Evolutionary conservation across 768 basidiomycete species (phyloP).

Genomic region (Amanita polypyramis): DNA sequence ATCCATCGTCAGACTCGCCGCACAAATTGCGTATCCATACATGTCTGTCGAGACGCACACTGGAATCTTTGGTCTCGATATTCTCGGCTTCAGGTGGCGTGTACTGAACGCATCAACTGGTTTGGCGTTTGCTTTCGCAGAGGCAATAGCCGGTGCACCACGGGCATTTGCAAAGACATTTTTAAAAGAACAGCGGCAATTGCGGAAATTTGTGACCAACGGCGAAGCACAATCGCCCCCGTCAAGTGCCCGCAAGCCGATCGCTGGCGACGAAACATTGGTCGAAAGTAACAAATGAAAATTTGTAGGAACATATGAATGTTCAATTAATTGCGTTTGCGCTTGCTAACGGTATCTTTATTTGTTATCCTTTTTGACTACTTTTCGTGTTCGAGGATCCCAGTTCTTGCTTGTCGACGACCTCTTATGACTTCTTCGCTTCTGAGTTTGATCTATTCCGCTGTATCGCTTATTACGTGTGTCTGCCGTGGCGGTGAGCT

Average conservation of each 20-base stretch:
- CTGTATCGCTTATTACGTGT: neutral
- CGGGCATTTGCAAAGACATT: conserved; percentile 21
- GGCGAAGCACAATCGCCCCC: conserved; percentile 2
- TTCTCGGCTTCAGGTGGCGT: conserved; percentile 46
- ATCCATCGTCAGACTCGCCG: conserved; percentile 53
- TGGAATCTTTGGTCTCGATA: conserved; percentile 33
- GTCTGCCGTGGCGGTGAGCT: neutral
- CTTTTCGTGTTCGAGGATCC: conserved; percentile 4
- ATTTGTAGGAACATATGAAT: neutral
- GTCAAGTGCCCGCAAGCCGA: neutral
- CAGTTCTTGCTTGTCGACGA: conserved; percentile 4
- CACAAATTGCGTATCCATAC: conserved; percentile 49
- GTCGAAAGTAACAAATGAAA: conserved; percentile 12
- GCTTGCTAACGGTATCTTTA: conserved; percentile 3
- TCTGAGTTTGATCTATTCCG: neutral
- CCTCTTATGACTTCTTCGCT: neutral
- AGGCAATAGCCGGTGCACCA: conserved; percentile 45
- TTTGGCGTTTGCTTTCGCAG: conserved; percentile 59
- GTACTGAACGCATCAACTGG: conserved; percentile 43
- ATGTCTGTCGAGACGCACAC: conserved; percentile 14
- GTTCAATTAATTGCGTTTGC: too few relatives aligned
- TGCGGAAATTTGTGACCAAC: conserved; percentile 3
- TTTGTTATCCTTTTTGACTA: conserved; percentile 11
- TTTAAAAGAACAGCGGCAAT: conserved; percentile 15
- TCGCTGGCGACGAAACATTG: conserved; percentile 10